Conservation (phyloP, 2,329 filamentous ascomycete species). For the Phaeophleospora eucalypticola region DNA sequence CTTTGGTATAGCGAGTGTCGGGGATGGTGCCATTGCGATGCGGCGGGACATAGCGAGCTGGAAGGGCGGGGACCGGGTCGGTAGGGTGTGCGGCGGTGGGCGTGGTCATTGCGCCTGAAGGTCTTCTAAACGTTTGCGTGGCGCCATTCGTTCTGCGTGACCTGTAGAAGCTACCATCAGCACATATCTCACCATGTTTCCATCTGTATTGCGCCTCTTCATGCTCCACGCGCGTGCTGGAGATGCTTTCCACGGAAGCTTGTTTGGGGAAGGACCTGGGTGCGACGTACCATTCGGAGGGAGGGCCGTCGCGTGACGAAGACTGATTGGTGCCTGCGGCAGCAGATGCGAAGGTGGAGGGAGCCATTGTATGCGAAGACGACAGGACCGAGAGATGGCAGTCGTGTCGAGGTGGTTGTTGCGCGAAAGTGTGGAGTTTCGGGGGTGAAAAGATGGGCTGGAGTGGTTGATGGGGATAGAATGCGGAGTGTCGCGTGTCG, state of each 20-base stretch:
- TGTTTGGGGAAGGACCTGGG: neutral
- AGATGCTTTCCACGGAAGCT: constrained; percentile 1
- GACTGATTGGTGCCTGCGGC: constrained; percentile 41
- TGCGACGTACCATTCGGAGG: constrained; percentile 44
- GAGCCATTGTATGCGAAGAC: constrained; percentile 36
- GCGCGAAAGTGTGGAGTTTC: neutral
- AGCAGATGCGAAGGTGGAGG: constrained; percentile 49
- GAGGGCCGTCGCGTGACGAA: constrained; percentile 37
- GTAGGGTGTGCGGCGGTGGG: constrained; percentile 41
- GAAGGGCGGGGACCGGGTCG: constrained; percentile 24
- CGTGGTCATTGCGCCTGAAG: constrained; percentile 55
- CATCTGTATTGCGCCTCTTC: no score
- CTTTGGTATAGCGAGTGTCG: constrained; percentile 68
- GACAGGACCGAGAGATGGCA: neutral
- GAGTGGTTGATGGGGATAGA: neutral
- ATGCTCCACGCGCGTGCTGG: constrained; percentile 5
- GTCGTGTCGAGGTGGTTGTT: constrained; percentile 1
- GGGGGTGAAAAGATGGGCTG: neutral
- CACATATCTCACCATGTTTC: no score
- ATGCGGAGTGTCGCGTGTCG: neutral
- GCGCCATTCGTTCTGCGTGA: constrained; percentile 62
- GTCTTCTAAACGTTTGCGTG: constrained; percentile 63
- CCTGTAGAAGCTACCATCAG: constrained; percentile 39
- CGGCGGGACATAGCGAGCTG: constrained; percentile 55
- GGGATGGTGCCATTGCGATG: constrained; percentile 57